These are phyloP conservation scores for Diaporthe aspalathi DNA, from an alignment of 2,329 filamentous ascomycete genomes.

Conservation along the genomic window DNA sequence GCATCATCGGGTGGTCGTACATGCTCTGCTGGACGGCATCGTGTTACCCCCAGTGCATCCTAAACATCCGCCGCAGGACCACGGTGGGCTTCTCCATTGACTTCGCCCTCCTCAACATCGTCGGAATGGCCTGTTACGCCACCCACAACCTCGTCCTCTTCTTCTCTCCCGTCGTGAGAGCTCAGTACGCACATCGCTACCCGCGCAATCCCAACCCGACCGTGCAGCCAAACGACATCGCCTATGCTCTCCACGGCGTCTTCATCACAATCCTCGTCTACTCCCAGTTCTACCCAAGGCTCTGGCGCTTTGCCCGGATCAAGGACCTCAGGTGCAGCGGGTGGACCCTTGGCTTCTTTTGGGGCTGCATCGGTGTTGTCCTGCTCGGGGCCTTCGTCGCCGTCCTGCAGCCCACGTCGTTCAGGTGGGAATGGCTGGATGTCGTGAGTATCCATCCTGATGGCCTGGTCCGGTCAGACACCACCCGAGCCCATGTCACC, in stretches of 20 bases:
- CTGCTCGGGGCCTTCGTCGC: slow-evolving; percentile 25
- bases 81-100: slow-evolving; percentile 32
- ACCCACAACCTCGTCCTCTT: slow-evolving; percentile 19
- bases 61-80: slow-evolving; percentile 30
- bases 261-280: slow-evolving; percentile 30
- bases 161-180: slow-evolving; percentile 16
- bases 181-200: slow-evolving; percentile 30
- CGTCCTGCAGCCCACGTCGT: background rate
- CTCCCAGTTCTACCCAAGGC: slow-evolving; percentile 33
- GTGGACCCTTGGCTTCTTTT: slow-evolving; percentile 27
- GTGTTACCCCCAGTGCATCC: slow-evolving; percentile 26
- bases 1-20: slow-evolving; percentile 30
- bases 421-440: slow-evolving; percentile 30
- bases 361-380: slow-evolving; percentile 21
- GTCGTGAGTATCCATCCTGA: slow-evolving; percentile 15
- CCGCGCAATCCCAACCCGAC: slow-evolving; percentile 20
- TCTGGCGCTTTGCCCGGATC: slow-evolving; percentile 13
- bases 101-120: slow-evolving; percentile 29
- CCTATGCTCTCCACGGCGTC: slow-evolving; percentile 32
- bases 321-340: slow-evolving; percentile 1
- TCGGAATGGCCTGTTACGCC: slow-evolving; percentile 29
- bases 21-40: slow-evolving; percentile 33
- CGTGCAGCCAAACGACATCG: slow-evolving; percentile 35
- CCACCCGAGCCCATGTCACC: background rate
- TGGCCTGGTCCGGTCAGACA: background rate